phyloP scores from a whole-genome alignment of 164 flowering plant species.

The Houttuynia cordata region DNA sequence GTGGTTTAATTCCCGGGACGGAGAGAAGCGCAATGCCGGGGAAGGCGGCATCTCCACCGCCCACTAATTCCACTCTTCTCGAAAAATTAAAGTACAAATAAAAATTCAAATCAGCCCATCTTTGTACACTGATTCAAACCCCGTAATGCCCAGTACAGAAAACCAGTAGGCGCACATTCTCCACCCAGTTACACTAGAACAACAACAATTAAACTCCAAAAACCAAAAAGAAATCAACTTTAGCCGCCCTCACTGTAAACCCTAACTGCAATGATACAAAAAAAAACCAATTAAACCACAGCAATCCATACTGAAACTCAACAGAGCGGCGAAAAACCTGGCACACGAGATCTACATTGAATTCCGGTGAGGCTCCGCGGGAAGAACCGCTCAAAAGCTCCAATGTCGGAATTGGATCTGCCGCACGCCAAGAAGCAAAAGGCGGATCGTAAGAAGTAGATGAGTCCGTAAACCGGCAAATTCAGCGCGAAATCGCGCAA shows the following conservation, averaged over 20 bases:
- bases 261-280: background rate
- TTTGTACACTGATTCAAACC: background rate
- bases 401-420: conserved; percentile 21
- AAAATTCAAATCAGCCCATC: background rate
- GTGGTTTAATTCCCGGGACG: conserved; percentile 55
- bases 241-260: background rate
- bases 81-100: background rate
- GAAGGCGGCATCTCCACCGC: conserved; percentile 64
- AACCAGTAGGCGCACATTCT: background rate
- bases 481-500: conserved; percentile 11
- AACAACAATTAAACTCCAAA: background rate
- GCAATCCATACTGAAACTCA: background rate
- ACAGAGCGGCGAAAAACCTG: background rate
- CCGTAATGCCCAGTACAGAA: background rate
- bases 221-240: background rate
- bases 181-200: background rate
- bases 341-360: conserved; percentile 2
- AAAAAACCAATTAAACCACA: background rate
- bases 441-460: conserved; percentile 19
- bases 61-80: conserved; percentile 3
- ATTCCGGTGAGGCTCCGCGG: background rate
- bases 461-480: conserved; percentile 11
- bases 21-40: conserved; percentile 63
- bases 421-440: conserved; percentile 4
- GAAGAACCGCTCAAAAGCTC: conserved; percentile 1